Conservation (phyloP, 2,329 filamentous ascomycete genomes). For the Monilinia polystroma region DNA sequence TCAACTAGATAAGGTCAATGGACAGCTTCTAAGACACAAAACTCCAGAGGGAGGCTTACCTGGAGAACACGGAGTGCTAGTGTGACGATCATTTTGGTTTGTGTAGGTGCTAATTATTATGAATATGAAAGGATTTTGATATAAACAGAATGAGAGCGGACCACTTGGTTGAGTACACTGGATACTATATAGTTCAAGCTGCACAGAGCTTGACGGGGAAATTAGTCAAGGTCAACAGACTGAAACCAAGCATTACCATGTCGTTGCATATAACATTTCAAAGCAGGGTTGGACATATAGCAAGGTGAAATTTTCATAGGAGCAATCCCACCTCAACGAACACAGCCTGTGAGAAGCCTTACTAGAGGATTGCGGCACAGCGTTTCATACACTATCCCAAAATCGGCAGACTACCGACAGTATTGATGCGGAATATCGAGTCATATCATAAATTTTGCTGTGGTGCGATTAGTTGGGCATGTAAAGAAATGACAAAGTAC, state of each 20-base stretch:
- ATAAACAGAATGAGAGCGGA: background rate
- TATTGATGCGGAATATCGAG: background rate
- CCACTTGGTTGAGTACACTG: slow-evolving; percentile 10
- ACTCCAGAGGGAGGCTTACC: slow-evolving; percentile 22
- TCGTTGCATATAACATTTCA: background rate
- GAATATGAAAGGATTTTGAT: background rate
- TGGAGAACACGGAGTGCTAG: slow-evolving; percentile 30
- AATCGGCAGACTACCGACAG: background rate
- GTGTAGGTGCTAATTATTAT: background rate
- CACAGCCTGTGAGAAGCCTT: slow-evolving; percentile 14
- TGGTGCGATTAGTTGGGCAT: background rate
- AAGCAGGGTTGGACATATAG: background rate
- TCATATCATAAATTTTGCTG: background rate
- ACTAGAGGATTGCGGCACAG: slow-evolving; percentile 29
- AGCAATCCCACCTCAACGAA: background rate
- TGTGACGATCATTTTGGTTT: slow-evolving; percentile 33
- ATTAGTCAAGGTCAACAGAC: slow-evolving; percentile 11
- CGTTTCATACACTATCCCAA: slow-evolving; percentile 21
- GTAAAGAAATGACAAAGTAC: background rate
- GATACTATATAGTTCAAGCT: slow-evolving; percentile 12
- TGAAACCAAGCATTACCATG: slow-evolving; percentile 12
- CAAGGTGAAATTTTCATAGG: background rate
- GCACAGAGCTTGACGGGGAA: background rate
- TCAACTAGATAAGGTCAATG: slow-evolving; percentile 24
- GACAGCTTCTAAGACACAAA: background rate